A percentile compares a stretch with the other conserved stretches of the same genome.
These are phyloP conservation scores for Cryptococcus wingfieldii DNA, from an alignment of 1,284 basidiomycete species.

Conservation along the genomic window DNA sequence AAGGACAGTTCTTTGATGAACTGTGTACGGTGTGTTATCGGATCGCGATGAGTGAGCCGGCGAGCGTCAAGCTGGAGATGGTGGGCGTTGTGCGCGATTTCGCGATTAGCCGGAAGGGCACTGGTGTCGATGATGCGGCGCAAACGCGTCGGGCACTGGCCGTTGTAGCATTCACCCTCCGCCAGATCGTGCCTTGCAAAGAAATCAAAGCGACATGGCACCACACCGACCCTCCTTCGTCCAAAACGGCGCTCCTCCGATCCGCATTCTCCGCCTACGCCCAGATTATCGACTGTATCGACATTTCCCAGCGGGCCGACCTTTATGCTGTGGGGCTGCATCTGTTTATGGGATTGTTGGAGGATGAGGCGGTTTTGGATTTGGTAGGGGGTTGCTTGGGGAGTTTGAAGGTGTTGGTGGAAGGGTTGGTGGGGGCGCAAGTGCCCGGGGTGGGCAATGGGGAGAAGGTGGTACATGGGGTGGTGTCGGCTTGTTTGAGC, in stretches of 20 bases:
- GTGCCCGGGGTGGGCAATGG: slow-evolving; percentile 31
- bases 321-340: slow-evolving; percentile 74
- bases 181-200: slow-evolving; percentile 61
- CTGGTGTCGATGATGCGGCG: slow-evolving; percentile 26
- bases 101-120: slow-evolving; percentile 52
- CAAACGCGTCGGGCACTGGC: slow-evolving; percentile 43
- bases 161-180: slow-evolving; percentile 65
- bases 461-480: slow-evolving; percentile 67
- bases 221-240: slow-evolving; percentile 53
- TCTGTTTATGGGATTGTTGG: slow-evolving; percentile 75
- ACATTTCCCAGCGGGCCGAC: slow-evolving; percentile 55
- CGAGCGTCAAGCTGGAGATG: slow-evolving; percentile 67
- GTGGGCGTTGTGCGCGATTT: slow-evolving; percentile 68
- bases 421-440: slow-evolving; percentile 39
- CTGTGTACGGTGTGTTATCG: slow-evolving; percentile 83
- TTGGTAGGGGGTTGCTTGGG: slow-evolving; percentile 73
- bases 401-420: slow-evolving; percentile 68
- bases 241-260: slow-evolving; percentile 63
- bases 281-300: slow-evolving; percentile 61
- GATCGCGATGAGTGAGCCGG: slow-evolving; percentile 79
- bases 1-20: slow-evolving; percentile 81
- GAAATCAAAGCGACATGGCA: slow-evolving; percentile 55
- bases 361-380: slow-evolving; percentile 75
- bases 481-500: slow-evolving; percentile 76
- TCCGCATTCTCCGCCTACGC: slow-evolving; percentile 65